Evolutionary conservation across 805 yeast genomes (phyloP), one percentile per base, ranked within the genome.

Genomic region (Candida succiphila): DNA sequence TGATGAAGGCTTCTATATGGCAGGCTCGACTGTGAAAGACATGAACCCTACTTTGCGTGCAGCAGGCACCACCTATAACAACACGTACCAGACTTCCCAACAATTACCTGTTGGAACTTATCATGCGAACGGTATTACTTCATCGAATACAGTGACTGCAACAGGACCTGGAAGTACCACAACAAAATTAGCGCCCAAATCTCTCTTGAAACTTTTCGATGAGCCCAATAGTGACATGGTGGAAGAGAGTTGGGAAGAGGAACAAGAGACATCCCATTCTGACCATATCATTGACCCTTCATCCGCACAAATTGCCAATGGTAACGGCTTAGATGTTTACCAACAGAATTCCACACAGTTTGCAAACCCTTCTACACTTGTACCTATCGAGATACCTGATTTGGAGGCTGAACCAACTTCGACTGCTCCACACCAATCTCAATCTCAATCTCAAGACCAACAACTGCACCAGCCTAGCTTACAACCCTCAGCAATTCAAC

Each of bases 201-300:
- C 92, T 2, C 58, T 86, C 22, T 56, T 78, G 37, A 75, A 76
- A 49, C 54, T 86, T 19, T 85, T 85, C 50, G 86, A 79, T 42
- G 76, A 72, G 19, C 7, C 25, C 7, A 63, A 54, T 20, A 57
- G 48, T 6, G 55, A 49, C 2, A 56, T 49, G 5, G 49, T 48
- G 4, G 31, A 29, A 17, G 6, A 29, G 4, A 58, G 49, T 9
- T 63, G 54, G 17, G 57, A 49, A 9, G 55, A 49, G 3, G 57
- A 50, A 6, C 49, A 48, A 5, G 51, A 42, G 17, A 49, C 42
- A 15, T 40, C 40, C 5, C 30, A 25, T 12, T 18, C 30, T 2
- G 34, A 27, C 27, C 18, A 33, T 30, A 5, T 26, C 8, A 12
- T 37, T 25, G 23, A 10, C 10, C 10, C 23, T 21, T 21, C 23